Base-by-base conservation (phyloP, 164 flowering plant genomes). In the Warburgia ugandensis region DNA sequence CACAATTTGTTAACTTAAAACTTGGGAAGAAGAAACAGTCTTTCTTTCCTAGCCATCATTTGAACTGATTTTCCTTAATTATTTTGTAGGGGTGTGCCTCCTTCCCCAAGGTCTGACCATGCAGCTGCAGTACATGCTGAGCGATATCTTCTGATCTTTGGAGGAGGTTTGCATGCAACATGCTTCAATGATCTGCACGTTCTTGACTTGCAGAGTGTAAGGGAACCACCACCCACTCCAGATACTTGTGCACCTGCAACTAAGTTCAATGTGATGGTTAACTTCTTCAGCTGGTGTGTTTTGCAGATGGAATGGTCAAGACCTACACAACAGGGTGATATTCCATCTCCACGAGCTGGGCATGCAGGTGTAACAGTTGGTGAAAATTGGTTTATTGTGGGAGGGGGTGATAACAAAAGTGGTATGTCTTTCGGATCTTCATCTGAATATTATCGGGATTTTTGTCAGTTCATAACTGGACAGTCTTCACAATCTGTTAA, bases 241-340 rank as follows among this genome's bases (percentile, higher is more conserved):
- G 3, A 27, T 22, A 21, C 0, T 42, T 45, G 13, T 7, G 48
- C 20, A n/a, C 25, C 7, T 12, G 3, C 27, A 13, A 13, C 20
- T 39, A 39, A 19, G 16, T 5, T n/a, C 20, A 16, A 16, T 22
- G 20, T 14, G n/a, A 26, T 9, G 8, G 23, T 19, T 30, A 3
- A 31, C n/a, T 3, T 13, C n/a, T 44, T 21, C 31, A 6, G 4
- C 28, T 69, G 43, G 45, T 51, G 45, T 60, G 58, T n/a, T n/a
- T n/a, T n/a, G 54, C 61, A 94, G 99, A 94, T 89, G 99, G 99
- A 94, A 68, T 94, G 99, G 99, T 80, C 96, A 45, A 77, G 83
- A 69, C 99, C 99, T 23, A 70, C 72, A 41, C 96, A 78, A 63
- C 94, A 84, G 55, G 97, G 99, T 65, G 80, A 78, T 35, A 72